Evolutionary conservation across 768 basidiomycete species (phyloP).

Genomic region (Mycena pura): DNA sequence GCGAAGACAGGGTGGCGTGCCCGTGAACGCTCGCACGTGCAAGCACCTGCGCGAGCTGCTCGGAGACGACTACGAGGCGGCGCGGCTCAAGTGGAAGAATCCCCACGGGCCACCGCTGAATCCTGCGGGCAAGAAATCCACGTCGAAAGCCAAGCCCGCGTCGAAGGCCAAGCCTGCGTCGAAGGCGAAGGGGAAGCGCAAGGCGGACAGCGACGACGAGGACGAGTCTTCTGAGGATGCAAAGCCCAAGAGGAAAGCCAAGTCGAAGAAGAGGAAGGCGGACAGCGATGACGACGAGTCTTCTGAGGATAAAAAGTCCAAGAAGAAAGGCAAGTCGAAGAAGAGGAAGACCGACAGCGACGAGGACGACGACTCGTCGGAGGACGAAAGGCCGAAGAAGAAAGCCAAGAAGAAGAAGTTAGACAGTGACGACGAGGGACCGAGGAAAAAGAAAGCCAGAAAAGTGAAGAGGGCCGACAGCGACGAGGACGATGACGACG

Average conservation of each 20-base stretch:
- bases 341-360: constrained; percentile 9
- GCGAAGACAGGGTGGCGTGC: constrained; percentile 36
- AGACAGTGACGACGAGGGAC: too few relatives aligned
- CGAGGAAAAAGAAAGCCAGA: too few relatives aligned
- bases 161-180: constrained; percentile 7
- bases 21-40: constrained; percentile 47
- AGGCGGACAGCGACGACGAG: constrained; percentile 35
- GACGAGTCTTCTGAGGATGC: constrained; percentile 34
- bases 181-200: constrained; percentile 4
- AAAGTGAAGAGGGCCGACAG: too few relatives aligned
- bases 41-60: constrained; percentile 46
- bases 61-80: constrained; percentile 46
- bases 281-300: constrained; percentile 28
- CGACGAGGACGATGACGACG: too few relatives aligned
- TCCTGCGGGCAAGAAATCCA: constrained; percentile 24
- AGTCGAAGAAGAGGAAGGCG: constrained; percentile 5
- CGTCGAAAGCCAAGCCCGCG: constrained; percentile 24
- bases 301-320: constrained; percentile 28
- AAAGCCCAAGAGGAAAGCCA: constrained; percentile 32
- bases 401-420: too few relatives aligned
- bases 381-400: too few relatives aligned
- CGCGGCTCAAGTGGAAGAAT: constrained; percentile 44
- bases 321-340: constrained; percentile 29
- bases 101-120: constrained; percentile 36
- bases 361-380: constrained; percentile 36